These are phyloP conservation scores for Fraxinus xanthoxyloides DNA, from an alignment of 305 asterid species.

Conservation along the genomic window DNA sequence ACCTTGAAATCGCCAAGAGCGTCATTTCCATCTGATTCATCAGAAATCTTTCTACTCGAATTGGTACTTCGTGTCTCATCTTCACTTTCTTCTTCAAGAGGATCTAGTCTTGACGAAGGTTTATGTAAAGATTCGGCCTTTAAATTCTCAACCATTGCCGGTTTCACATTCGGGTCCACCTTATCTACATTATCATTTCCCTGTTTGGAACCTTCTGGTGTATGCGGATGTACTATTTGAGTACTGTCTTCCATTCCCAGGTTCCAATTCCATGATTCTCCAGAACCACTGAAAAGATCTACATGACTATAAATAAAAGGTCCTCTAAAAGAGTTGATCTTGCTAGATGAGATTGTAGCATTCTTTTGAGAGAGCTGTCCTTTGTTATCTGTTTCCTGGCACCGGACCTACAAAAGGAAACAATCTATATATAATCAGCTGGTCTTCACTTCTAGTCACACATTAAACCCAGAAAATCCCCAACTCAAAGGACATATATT, in stretches of 20 bases:
- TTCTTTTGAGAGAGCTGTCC: slow-evolving; percentile 44
- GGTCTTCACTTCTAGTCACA: not conserved
- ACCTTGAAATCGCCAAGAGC: slow-evolving; percentile 44
- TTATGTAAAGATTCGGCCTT: slow-evolving; percentile 41
- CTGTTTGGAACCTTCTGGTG: slow-evolving; percentile 38
- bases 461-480: not conserved
- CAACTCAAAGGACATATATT: not conserved
- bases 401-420: slow-evolving; percentile 41
- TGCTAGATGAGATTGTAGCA: slow-evolving; percentile 39
- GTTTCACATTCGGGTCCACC: slow-evolving; percentile 43
- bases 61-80: slow-evolving; percentile 55
- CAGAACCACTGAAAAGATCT: slow-evolving; percentile 94
- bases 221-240: slow-evolving; percentile 35
- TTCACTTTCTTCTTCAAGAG: slow-evolving; percentile 77
- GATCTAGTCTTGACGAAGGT: slow-evolving; percentile 43
- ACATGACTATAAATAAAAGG: slow-evolving; percentile 73
- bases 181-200: slow-evolving; percentile 32
- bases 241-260: slow-evolving; percentile 60
- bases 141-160: slow-evolving; percentile 38
- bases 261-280: slow-evolving; percentile 92
- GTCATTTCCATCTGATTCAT: slow-evolving; percentile 49
- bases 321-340: slow-evolving; percentile 43
- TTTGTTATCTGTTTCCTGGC: slow-evolving; percentile 36
- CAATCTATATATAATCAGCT: slow-evolving; percentile 5
- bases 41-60: slow-evolving; percentile 37